phyloP scores from a whole-genome alignment of 2,329 filamentous ascomycete genomes.

The Huntiella savannae region DNA sequence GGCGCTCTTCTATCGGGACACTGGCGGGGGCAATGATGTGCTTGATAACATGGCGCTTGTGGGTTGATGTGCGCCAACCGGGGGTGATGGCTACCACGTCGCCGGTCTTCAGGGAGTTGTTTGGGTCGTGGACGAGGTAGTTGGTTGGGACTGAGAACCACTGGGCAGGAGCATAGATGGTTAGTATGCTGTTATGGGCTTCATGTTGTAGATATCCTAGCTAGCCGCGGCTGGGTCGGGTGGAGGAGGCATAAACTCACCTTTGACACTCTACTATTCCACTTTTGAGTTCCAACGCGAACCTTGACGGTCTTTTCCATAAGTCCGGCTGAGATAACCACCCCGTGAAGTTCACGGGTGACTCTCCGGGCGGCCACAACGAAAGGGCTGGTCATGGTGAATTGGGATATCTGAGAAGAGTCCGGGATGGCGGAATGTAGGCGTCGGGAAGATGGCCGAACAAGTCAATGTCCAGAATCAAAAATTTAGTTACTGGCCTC shows the following conservation, averaged over 20 bases:
- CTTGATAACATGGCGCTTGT: slow-evolving; percentile 56
- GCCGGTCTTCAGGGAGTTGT: slow-evolving; percentile 50
- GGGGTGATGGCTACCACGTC: slow-evolving; percentile 56
- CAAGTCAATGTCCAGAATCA: background rate
- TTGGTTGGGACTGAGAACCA: slow-evolving; percentile 43
- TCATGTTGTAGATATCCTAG: background rate
- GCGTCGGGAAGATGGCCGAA: background rate
- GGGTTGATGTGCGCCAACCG: slow-evolving; percentile 44
- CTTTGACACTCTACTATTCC: slow-evolving; percentile 56
- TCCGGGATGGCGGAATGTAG: background rate
- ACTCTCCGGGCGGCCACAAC: slow-evolving; percentile 23
- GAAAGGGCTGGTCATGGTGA: slow-evolving; percentile 20
- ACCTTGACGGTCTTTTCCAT: slow-evolving; percentile 70
- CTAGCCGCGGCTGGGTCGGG: too few relatives aligned
- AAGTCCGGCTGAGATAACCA: slow-evolving; percentile 59
- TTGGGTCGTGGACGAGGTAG: slow-evolving; percentile 62
- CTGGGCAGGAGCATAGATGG: slow-evolving; percentile 13
- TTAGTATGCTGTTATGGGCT: background rate
- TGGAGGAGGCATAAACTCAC: slow-evolving; percentile 22
- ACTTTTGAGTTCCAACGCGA: slow-evolving; percentile 48
- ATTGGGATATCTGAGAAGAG: background rate
- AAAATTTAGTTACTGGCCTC: background rate
- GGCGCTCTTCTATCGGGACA: slow-evolving; percentile 40
- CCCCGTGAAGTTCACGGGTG: slow-evolving; percentile 38
- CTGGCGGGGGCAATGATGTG: slow-evolving; percentile 54